Conservation (phyloP, 73 alveolate species). For the Tetrahymena malaccensis region DNA sequence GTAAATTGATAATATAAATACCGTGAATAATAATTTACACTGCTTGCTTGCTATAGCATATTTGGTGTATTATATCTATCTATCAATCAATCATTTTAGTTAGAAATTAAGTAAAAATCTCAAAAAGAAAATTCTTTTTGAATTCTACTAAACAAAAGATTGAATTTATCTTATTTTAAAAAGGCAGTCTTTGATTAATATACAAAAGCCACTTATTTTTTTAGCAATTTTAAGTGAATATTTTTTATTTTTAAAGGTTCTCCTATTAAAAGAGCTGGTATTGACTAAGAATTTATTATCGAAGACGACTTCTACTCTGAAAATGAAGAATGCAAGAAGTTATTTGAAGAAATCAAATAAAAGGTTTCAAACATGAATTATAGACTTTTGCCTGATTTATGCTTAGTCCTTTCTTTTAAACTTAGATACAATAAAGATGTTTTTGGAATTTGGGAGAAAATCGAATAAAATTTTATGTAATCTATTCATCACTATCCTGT, state of each 20-base stretch:
- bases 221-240: background rate
- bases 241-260: background rate
- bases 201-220: background rate
- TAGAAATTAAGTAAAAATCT: background rate
- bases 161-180: background rate
- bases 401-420: background rate
- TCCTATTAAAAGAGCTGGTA: background rate
- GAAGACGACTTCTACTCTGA: background rate
- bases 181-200: background rate
- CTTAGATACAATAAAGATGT: background rate
- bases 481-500: background rate
- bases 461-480: background rate
- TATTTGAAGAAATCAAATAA: background rate
- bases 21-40: too few species aligned
- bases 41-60: too few species aligned
- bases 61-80: background rate
- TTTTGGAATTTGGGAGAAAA: background rate
- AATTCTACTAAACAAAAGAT: background rate
- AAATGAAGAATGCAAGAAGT: background rate
- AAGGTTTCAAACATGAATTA: background rate
- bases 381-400: background rate
- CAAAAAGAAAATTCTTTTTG: background rate
- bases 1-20: background rate
- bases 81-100: background rate
- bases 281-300: background rate